Evolutionary conservation across 164 flowering plant genomes (phyloP), one percentile per base, ranked within the genome.

Genomic region (Umbellularia californica): DNA sequence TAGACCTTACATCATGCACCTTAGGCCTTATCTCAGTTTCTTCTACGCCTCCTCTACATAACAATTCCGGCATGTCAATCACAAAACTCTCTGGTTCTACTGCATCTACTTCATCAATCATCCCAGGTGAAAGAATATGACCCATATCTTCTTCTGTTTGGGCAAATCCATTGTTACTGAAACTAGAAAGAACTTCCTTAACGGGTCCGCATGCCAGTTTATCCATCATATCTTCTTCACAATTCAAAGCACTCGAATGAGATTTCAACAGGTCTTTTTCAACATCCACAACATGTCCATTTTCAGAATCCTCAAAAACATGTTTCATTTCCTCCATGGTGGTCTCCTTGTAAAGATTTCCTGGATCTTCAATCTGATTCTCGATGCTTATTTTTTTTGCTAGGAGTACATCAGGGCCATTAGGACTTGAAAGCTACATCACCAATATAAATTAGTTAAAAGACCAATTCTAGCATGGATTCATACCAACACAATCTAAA

Each of bases 361-460:
- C 76, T 68, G 60, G 62, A 41, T 25, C 76, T 67, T 73, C 11
- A 71, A 72, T 50, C 80, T 25, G 52, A 78, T 60, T 79, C 69
- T 74, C 75, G 64, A 67, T 30, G 69, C 65, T 11, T 19, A 63
- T 20, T 30, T 72, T 72, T 62, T 78, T 73, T 68, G n/a, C 30
- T 5, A 67, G 52, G 64, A 63, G 25, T 24, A 24, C 25, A 66
- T 58, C 50, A 65, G n/a, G 27, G 65, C 68, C 81, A n/a, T 77
- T 70, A 24, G 69, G 58, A 71, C 77, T 79, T 58, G 85, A 76
- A 67, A 69, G 84, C 94, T 90, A 77, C 51, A 79, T 20, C 71
- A 68, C 65, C 58, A 14, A 58, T 58, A 72, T 58, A 72, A n/a
- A 73, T 68, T 23, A 6, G 71, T 75, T 70, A 72, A 76, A 69